These are phyloP conservation scores for Guyanaporus albipodus DNA, from an alignment of 768 basidiomycete genomes.

Conservation along the genomic window DNA sequence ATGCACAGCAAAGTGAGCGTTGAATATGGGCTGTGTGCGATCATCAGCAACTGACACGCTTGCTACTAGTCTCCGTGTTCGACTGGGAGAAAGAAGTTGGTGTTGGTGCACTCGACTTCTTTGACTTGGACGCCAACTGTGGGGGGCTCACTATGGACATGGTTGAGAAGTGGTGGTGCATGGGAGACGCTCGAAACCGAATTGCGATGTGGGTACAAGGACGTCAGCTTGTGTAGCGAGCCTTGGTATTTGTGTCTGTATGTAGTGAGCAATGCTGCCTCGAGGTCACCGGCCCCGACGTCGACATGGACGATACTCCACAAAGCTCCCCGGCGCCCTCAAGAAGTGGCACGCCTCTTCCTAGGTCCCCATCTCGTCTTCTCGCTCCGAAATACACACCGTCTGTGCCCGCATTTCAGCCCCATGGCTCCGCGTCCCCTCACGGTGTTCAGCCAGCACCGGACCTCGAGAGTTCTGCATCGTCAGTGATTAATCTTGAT, in stretches of 20 bases:
- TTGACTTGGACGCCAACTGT: conserved; percentile 37
- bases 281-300: no score
- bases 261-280: no score
- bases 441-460: conserved; percentile 30
- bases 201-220: conserved; percentile 76
- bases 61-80: conserved; percentile 48
- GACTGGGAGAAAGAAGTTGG: conserved; percentile 40
- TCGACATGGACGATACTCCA: conserved; percentile 25
- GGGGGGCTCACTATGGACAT: conserved; percentile 41
- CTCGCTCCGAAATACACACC: conserved; percentile 48
- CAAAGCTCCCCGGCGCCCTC: conserved; percentile 32
- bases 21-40: neutral
- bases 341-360: conserved; percentile 34
- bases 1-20: conserved; percentile 69
- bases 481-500: conserved; percentile 66
- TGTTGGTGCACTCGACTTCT: conserved; percentile 67
- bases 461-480: conserved; percentile 60
- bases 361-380: conserved; percentile 49
- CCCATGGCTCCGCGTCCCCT: conserved; percentile 38
- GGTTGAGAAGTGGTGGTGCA: conserved; percentile 90
- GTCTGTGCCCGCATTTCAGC: conserved; percentile 54
- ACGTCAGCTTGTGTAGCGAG: conserved; percentile 5
- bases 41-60: neutral
- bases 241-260: conserved; percentile 18
- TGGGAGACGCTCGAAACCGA: conserved; percentile 70